Evolutionary conservation across 2,329 filamentous ascomycete genomes (phyloP), one percentile per base, ranked within the genome.

Genomic region (Aspergillus persii): DNA sequence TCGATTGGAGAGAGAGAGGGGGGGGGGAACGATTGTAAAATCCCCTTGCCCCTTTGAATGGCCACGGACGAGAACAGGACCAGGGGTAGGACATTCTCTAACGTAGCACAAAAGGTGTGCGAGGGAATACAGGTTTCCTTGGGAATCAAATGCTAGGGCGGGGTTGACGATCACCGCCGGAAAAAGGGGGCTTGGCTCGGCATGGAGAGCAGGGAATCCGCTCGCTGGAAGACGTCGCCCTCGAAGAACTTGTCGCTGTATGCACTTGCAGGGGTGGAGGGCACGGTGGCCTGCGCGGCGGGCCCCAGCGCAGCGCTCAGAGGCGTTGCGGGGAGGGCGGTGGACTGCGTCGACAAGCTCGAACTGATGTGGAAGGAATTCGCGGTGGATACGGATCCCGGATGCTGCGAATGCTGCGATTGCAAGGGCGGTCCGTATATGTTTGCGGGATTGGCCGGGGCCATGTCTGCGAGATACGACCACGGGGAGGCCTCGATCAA

Each of bases 281-380:
- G 90, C 9, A 96, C 88, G 0, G 92, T 97, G 1, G 93, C 92
- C 75, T 96, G 92, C 56, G 92, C 91, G 23, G 93, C 93, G 5
- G 93, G 92, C 0, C 93, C 94, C 4, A 97, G 81, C 1, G 93
- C 93, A 15, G 92, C 93, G 67, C 91, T 95, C 62, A 96, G 84
- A 7, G 94, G 93, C 1, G 93, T 97, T 69, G 95, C 92, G 8
- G 93, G 92, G 41, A 92, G 77, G 9, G 84, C 81, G 8, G 83
- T 78, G 26, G 82, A 80, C 50, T 83, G 83, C 11, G 80, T 82
- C 29, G 75, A 74, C 59, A 71, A 62, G 59, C 63, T 66, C n/a
- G 70, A 63, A 55, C 65, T 68, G 53, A 68, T 63, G 51, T 69
- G 64, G 52, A 66, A 67, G 48, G 57, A 56, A 58, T 61, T 69